These are phyloP conservation scores for Mucor circinelloides DNA, from an alignment of 371 early-diverging fungal species.

Conservation along the genomic window DNA sequence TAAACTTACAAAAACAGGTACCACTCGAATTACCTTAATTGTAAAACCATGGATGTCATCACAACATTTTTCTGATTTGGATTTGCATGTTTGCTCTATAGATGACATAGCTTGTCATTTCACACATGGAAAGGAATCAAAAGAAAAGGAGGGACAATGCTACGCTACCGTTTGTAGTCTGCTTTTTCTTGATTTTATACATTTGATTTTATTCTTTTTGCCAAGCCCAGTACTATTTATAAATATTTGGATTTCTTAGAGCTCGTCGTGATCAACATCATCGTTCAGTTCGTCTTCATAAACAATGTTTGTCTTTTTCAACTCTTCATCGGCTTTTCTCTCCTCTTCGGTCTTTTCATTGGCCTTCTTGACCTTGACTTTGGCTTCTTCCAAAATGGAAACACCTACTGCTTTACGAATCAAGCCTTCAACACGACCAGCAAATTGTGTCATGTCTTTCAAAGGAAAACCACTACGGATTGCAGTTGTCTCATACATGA, in stretches of 20 bases:
- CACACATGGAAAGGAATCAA: background rate
- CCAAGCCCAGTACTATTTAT: background rate
- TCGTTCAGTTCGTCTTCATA: slow-evolving; percentile 22
- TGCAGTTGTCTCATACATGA: slow-evolving; percentile 79
- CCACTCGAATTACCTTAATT: background rate
- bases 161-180: too few species aligned
- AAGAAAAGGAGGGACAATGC: background rate
- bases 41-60: background rate
- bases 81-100: background rate
- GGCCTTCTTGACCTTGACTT: slow-evolving; percentile 51
- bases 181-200: background rate
- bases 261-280: slow-evolving; percentile 30
- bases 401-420: slow-evolving; percentile 68
- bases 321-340: slow-evolving; percentile 35
- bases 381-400: slow-evolving; percentile 53
- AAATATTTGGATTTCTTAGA: background rate
- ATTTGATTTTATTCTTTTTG: background rate
- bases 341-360: slow-evolving; percentile 47
- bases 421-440: slow-evolving; percentile 71
- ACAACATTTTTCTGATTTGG: background rate
- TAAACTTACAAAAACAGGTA: background rate
- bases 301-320: slow-evolving; percentile 27
- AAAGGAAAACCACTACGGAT: slow-evolving; percentile 77
- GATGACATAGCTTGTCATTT: too few species aligned
- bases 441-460: slow-evolving; percentile 63